Base-by-base conservation (phyloP, 331 rosid species). In the Quercus tomentella region DNA sequence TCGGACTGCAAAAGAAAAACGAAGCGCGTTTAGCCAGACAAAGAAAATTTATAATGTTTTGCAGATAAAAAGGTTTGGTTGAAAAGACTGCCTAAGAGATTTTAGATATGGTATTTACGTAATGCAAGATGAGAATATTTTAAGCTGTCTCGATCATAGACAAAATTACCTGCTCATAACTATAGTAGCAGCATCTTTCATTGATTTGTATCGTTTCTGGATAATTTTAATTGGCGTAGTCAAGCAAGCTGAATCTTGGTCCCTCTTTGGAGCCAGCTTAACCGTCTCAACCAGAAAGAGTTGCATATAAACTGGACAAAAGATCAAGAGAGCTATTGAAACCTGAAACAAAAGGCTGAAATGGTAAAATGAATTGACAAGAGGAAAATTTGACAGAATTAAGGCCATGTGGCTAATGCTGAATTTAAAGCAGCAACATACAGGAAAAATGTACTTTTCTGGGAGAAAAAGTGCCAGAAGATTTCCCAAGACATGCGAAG, bases 401-500 rank as follows among this genome's bases (percentile, higher is more conserved):
- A 55, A 26, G 55, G 73, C 49, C 33, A 23, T 45, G 70, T n/a
- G 18, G 67, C 25, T 56, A 67, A 56, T 61, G 31, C 12, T 17
- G 41, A 62, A 80, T 23, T 57, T 9, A 25, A 7, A 25, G 31
- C 56, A 23, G 49, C 45, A 43, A 63, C 67, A 62, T 85, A 91
- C 97, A 84, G 54, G 9, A 70, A 93, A 93, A 78, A 89, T 89
- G 88, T 83, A 86, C 8, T 80, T 84, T 61, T 76, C 86, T 0
- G 97, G 93, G 77, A 93, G 97, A 81, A 87, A 84, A 68, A 89
- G 89, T 11, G 97, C 97, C 52, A 91, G 82, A 33, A 88, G 18
- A 57, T 93, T 84, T 70, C 97, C 97, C 0, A 93, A 33, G 80
- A 93, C 91, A 73, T 93, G 97, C 12, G 97, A 87, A 68, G 89